phyloP scores from a whole-genome alignment of 768 basidiomycete species.

The Mrakia blollopis region DNA sequence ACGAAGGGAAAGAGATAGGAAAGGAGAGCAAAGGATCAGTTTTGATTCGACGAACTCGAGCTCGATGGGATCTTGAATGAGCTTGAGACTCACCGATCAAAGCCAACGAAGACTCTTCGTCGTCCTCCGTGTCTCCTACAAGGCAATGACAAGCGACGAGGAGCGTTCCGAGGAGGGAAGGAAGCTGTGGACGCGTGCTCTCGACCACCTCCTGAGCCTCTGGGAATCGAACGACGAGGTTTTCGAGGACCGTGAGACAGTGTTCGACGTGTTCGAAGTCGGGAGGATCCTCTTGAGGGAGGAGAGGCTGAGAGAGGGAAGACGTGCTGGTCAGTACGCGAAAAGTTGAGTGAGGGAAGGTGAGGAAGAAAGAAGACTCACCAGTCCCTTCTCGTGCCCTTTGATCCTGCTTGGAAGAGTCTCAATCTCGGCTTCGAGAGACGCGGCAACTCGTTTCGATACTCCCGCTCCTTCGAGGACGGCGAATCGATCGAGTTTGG shows the following conservation, averaged over 20 bases:
- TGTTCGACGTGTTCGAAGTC: conserved; percentile 20
- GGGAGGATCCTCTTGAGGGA: background rate
- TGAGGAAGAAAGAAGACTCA: background rate
- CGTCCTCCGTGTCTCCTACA: background rate
- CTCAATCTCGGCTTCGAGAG: conserved; percentile 15
- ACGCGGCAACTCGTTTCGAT: background rate
- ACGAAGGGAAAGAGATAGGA: background rate
- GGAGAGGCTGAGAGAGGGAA: background rate
- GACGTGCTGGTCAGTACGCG: background rate
- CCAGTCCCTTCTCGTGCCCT: conserved; percentile 15
- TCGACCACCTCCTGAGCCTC: background rate
- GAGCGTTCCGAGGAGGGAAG: conserved; percentile 16
- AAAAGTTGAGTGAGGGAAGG: background rate
- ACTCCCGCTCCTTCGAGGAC: conserved; percentile 9
- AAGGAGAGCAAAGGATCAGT: background rate
- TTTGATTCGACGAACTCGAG: background rate
- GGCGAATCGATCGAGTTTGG: background rate
- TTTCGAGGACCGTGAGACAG: conserved; percentile 25
- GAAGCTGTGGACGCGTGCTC: background rate
- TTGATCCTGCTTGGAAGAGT: background rate
- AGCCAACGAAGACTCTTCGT: background rate
- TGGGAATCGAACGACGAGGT: conserved; percentile 1
- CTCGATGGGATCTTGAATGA: background rate
- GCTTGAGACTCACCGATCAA: background rate
- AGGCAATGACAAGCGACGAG: background rate